Conservation (phyloP, 169 alveolate species). For the Plasmodium gonderi region DNA sequence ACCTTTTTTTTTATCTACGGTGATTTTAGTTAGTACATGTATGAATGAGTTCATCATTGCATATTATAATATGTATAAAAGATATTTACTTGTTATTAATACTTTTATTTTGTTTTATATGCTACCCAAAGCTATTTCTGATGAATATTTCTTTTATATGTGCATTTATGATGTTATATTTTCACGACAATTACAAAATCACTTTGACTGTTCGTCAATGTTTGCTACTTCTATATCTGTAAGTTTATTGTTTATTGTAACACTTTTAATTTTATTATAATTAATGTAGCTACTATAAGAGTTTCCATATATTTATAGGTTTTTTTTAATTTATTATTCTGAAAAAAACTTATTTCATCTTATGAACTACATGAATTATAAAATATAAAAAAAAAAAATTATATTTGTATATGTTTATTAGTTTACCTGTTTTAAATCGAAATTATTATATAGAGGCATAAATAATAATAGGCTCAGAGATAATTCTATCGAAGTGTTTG, state of each 20-base stretch:
- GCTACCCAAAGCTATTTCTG: too few relatives aligned
- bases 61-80: too few relatives aligned
- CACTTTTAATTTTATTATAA: neutral
- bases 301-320: neutral
- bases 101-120: too few relatives aligned
- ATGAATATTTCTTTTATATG: too few relatives aligned
- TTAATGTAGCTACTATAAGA: neutral
- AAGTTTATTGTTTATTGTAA: neutral
- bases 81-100: too few relatives aligned
- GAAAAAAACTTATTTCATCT: neutral
- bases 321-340: neutral
- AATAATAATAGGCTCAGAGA: neutral
- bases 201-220: neutral
- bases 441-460: neutral
- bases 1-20: too few relatives aligned
- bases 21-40: too few relatives aligned
- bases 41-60: too few relatives aligned
- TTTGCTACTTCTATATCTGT: neutral
- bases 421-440: neutral
- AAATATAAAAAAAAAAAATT: neutral
- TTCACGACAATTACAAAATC: neutral
- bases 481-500: neutral
- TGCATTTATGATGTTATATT: neutral
- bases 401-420: neutral
- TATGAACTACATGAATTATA: neutral